Evolutionary conservation across 108 stramenopile species (phyloP), one percentile per base, ranked within the genome.

Genomic region (Fistulifera solaris): DNA sequence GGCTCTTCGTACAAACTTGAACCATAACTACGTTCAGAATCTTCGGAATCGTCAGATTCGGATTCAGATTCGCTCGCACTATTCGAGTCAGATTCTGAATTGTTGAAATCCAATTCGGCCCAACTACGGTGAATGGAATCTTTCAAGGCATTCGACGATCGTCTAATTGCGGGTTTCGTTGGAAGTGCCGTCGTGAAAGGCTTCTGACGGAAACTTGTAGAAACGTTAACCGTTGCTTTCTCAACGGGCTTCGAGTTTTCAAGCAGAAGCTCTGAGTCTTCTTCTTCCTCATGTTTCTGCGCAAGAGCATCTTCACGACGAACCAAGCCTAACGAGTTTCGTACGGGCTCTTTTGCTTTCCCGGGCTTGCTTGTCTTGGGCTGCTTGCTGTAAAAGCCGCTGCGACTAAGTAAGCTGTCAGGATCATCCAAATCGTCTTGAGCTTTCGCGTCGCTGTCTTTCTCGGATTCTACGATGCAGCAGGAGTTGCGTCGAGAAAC

Each of bases 401-500:
- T 57, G 19, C 41, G 40, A 40, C 26, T 57, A 1, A 57, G 24
- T 13, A 57, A 35, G 18, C 25, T 27, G 18, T 57, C 56, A n/a
- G 56, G 56, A 43, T 57, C 43, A 25, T 57, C 10, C 22, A 38
- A 21, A 57, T 57, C 56, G 21, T 57, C 56, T 2, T 54, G 28
- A 21, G 17, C 44, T 46, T 46, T 22, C 11, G 17, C 44, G 50
- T 25, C 24, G n/a, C 23, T n/a, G 27, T 51, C 50, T 10, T 51
- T 19, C 3, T 27, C 26, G 50, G 25, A n/a, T 21, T 27, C 21
- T 8, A 27, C 21, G 21, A 57, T 25, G 13, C 23, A 22, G 22
- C 56, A 23, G 2, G 21, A 23, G 39, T 23, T 18, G 31, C 28
- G 25, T 44, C 56, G 4, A 5, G 21, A 45, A 11, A 17, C 19